These are phyloP conservation scores for Pinus tabuliformis DNA, from an alignment of 75 land plant species.

Conservation along the genomic window DNA sequence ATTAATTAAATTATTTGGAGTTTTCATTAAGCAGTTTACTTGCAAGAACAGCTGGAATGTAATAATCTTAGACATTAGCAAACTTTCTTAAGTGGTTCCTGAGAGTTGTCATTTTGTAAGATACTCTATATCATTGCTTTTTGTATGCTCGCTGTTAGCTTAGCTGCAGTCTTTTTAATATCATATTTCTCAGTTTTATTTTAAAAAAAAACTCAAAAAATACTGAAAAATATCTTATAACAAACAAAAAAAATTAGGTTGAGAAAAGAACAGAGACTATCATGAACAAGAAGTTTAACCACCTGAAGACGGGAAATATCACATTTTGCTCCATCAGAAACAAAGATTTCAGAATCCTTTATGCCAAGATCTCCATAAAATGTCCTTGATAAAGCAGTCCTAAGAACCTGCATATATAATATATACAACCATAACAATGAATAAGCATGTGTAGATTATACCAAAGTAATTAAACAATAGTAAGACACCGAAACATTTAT, in stretches of 20 bases:
- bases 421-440: neutral
- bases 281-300: neutral
- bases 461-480: neutral
- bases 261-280: neutral
- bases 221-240: neutral
- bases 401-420: conserved; percentile 52
- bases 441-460: neutral
- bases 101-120: too few relatives aligned
- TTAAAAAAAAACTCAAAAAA: too few relatives aligned
- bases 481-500: neutral
- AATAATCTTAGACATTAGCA: too few relatives aligned
- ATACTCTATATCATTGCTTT: too few relatives aligned
- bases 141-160: too few relatives aligned
- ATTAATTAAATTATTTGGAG: too few relatives aligned
- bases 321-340: conserved; percentile 96
- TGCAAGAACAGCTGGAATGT: too few relatives aligned
- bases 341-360: conserved; percentile 78
- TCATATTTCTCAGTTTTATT: too few relatives aligned
- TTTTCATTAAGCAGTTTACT: too few relatives aligned
- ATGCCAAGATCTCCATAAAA: conserved; percentile 68
- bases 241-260: neutral
- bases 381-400: conserved; percentile 65
- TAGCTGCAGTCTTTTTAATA: too few relatives aligned
- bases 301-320: conserved; percentile 92
- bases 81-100: too few relatives aligned